Conservation (phyloP, 495 filamentous ascomycete genomes). For the Aspergillus olivimuriae region DNA sequence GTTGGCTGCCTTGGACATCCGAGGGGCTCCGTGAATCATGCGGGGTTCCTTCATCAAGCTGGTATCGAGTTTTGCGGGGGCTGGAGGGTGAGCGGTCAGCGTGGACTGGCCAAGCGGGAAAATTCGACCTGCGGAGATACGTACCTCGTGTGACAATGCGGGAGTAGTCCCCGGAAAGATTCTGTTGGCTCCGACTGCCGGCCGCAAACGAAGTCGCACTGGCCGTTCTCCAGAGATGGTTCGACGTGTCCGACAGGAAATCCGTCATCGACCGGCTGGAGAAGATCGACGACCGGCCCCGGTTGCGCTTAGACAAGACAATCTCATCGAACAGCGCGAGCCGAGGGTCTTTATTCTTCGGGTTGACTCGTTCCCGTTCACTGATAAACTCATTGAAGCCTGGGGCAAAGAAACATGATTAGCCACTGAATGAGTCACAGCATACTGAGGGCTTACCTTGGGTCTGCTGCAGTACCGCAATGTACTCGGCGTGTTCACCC, state of each 20-base stretch:
- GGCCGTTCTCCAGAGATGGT: constrained; percentile 90
- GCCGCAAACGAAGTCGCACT: constrained; percentile 65
- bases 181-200: constrained; percentile 49
- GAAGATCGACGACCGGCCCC: constrained; percentile 56
- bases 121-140: constrained; percentile 9
- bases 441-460: constrained; percentile 56
- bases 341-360: constrained; percentile 50
- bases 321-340: constrained; percentile 94
- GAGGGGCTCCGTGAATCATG: constrained; percentile 66
- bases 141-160: constrained; percentile 53
- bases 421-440: background rate
- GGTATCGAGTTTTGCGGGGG: constrained; percentile 78
- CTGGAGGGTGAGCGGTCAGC: constrained; percentile 31
- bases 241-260: constrained; percentile 78
- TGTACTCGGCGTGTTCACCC: constrained; percentile 84
- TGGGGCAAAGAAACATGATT: constrained; percentile 28
- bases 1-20: constrained; percentile 53
- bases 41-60: constrained; percentile 84
- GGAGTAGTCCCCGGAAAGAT: constrained; percentile 61
- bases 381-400: constrained; percentile 97
- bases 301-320: constrained; percentile 87
- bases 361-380: constrained; percentile 61
- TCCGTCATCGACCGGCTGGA: constrained; percentile 47
- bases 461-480: constrained; percentile 80
- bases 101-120: constrained; percentile 1